These are phyloP conservation scores for Phyllosticta citrichinensis DNA, from an alignment of 2,329 filamentous ascomycete genomes.

Conservation along the genomic window DNA sequence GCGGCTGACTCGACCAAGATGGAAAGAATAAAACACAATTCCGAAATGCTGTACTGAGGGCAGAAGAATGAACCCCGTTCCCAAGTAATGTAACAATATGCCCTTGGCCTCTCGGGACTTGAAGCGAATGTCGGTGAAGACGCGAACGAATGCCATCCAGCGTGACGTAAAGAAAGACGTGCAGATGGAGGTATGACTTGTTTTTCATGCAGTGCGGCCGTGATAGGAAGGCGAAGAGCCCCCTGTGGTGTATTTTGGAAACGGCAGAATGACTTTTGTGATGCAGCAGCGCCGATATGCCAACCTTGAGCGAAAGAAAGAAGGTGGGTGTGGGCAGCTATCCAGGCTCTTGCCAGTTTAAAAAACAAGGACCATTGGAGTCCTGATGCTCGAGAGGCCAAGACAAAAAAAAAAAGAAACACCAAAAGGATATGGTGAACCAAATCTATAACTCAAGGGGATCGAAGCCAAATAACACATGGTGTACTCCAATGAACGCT, in stretches of 20 bases:
- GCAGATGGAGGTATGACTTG: background rate
- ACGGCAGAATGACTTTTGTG: background rate
- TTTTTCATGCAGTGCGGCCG: background rate
- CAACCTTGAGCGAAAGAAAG: background rate
- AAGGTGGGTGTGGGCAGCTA: background rate
- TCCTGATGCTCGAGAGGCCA: background rate
- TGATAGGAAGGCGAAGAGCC: background rate
- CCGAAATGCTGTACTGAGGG: background rate
- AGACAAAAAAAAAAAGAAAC: background rate
- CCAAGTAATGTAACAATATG: background rate
- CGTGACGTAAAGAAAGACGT: background rate
- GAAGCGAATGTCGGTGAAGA: background rate
- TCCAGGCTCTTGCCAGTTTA: background rate
- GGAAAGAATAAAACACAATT: background rate
- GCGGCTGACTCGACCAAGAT: background rate
- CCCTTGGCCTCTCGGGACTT: background rate
- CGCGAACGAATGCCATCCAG: background rate
- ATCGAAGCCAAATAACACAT: background rate
- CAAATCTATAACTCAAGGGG: constrained; percentile 4
- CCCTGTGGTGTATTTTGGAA: background rate
- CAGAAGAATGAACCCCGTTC: background rate
- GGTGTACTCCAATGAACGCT: background rate
- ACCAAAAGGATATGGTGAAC: background rate
- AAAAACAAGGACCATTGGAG: background rate
- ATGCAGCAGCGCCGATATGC: background rate